Percentiles rank a stretch among this genome's conserved stretches.
These are phyloP conservation scores for Citrus medica DNA, from an alignment of 345 rosid species.

Conservation along the genomic window DNA sequence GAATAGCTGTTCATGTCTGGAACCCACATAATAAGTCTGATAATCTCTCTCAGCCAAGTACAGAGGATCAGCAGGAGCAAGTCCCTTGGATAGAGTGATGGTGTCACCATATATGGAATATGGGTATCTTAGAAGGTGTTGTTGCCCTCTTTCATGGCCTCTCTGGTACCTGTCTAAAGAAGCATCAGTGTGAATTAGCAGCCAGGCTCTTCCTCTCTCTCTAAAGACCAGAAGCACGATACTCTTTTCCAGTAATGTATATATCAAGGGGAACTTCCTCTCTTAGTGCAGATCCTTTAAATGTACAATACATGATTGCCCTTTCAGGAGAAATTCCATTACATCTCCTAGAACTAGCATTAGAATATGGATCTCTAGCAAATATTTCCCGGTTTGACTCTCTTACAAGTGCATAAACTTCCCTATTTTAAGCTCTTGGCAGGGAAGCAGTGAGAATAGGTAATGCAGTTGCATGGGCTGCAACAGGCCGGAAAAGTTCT, in stretches of 20 bases:
- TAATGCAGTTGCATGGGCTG: conserved; percentile 26
- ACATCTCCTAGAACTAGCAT: conserved; percentile 29
- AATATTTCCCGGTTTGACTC: conserved; percentile 32
- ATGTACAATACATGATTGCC: conserved; percentile 27
- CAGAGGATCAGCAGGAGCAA: conserved; percentile 23
- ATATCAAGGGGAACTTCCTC: conserved; percentile 41
- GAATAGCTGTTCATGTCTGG: conserved; percentile 32
- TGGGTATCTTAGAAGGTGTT: conserved; percentile 32
- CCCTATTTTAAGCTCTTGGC: conserved; percentile 28
- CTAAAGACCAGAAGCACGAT: conserved; percentile 59
- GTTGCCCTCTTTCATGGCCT: conserved; percentile 39
- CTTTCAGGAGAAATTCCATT: conserved; percentile 37
- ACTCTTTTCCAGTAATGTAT: conserved; percentile 60
- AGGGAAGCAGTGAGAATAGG: conserved; percentile 19
- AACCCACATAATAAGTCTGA: conserved; percentile 30
- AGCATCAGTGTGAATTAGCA: conserved; percentile 24
- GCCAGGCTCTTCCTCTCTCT: conserved; percentile 50
- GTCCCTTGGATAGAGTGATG: conserved; percentile 33
- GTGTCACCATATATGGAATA: conserved; percentile 27
- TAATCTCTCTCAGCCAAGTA: conserved; percentile 41
- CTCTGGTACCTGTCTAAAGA: conserved; percentile 32
- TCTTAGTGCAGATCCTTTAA: conserved; percentile 23
- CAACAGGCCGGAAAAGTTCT: conserved; percentile 60
- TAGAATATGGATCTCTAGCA: conserved; percentile 27
- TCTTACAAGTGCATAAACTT: conserved; percentile 26